Conservation (phyloP, 202 grass and related monocot genomes). For the Bolboschoenoplectus hybrid region DNA sequence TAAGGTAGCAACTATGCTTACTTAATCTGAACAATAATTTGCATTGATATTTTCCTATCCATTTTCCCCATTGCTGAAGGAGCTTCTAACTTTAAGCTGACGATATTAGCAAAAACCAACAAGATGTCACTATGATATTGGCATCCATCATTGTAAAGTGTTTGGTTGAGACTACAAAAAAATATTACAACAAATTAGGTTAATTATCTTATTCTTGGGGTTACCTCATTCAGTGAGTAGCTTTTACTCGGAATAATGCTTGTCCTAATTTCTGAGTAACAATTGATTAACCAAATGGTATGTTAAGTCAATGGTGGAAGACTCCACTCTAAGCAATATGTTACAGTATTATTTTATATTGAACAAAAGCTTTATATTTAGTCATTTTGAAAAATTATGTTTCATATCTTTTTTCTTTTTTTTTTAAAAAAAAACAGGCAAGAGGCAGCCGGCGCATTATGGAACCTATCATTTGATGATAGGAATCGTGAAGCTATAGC, state of each 20-base stretch:
- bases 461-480: constrained; percentile 99
- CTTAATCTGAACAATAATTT: constrained; percentile 19
- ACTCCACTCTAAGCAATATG: neutral
- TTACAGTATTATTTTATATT: neutral
- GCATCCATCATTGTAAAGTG: neutral
- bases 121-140: constrained; percentile 19
- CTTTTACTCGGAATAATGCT: constrained; percentile 14
- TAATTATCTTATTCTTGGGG: constrained; percentile 15
- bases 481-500: constrained; percentile 99
- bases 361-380: constrained; percentile 1
- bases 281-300: neutral
- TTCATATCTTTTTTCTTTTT: constrained; percentile 34
- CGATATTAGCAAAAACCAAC: neutral
- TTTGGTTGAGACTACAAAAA: neutral
- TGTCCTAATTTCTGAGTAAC: neutral
- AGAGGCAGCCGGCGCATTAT: constrained; percentile 99
- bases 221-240: neutral
- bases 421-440: constrained; percentile 61
- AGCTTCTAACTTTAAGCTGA: constrained; percentile 20
- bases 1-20: constrained; percentile 59
- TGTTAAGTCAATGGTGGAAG: neutral
- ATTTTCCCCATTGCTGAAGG: neutral
- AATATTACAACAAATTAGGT: neutral
- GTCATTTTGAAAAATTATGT: neutral
- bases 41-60: constrained; percentile 2